These are phyloP conservation scores for Euptelea pleiosperma DNA, from an alignment of 164 flowering plant species.

Conservation along the genomic window DNA sequence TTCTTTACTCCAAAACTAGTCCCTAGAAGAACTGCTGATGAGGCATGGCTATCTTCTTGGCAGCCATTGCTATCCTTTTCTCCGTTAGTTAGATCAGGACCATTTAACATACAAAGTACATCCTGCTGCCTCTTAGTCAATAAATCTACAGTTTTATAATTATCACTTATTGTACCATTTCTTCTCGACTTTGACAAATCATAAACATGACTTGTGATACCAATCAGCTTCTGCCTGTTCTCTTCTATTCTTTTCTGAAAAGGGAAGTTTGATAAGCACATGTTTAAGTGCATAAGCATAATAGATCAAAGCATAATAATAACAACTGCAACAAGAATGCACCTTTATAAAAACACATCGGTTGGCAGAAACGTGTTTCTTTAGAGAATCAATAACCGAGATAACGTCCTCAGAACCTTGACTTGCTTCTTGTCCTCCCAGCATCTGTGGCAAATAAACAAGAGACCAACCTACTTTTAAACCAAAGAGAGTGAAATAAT, in stretches of 20 bases:
- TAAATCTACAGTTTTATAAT: constrained; percentile 32
- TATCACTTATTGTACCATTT: constrained; percentile 11
- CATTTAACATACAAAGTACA: constrained; percentile 62
- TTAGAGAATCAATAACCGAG: constrained; percentile 56
- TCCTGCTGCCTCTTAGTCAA: constrained; percentile 73
- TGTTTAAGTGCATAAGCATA: background rate
- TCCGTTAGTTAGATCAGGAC: constrained; percentile 40
- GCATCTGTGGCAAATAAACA: constrained; percentile 30
- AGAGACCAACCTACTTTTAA: background rate
- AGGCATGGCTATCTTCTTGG: constrained; percentile 62
- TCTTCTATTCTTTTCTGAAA: constrained; percentile 75
- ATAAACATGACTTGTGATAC: constrained; percentile 41
- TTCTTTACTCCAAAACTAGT: constrained; percentile 64
- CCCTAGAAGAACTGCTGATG: no score
- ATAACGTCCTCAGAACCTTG: constrained; percentile 28
- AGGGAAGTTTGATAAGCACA: background rate
- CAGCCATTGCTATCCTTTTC: constrained; percentile 45
- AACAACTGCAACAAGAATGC: background rate
- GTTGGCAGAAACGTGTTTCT: constrained; percentile 52
- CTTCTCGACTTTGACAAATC: constrained; percentile 47
- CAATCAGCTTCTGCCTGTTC: constrained; percentile 53
- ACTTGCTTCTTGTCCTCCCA: constrained; percentile 27
- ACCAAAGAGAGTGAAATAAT: no score
- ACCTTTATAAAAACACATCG: constrained; percentile 62
- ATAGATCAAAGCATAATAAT: constrained; percentile 3